Base-by-base conservation (phyloP, 2,329 filamentous ascomycete species). In the Nothophoma quercina region DNA sequence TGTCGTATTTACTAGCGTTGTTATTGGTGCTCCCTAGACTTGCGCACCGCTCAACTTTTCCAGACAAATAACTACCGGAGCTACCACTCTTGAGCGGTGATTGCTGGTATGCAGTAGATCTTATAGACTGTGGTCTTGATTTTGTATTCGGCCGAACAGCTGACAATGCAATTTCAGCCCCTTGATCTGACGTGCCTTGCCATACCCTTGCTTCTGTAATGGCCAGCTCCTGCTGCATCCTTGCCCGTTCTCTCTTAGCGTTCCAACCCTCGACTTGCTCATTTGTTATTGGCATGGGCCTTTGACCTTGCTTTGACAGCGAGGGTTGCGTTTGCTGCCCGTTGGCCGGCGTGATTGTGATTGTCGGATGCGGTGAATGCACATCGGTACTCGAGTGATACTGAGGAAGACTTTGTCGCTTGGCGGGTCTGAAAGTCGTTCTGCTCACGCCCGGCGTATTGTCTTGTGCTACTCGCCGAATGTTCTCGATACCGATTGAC, bases 381-480 rank as follows among this genome's bases (percentile, higher is more conserved):
- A 36, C 34, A 12, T 43, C 40, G 5, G 39, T 32, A 6, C 39
- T 46, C 8, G 49, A 9, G 22, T 51, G 43, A 18, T 58, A 51
- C 16, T 59, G 52, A 13, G 60, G 60, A n/a, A 65, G 50, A 32
- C 59, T 66, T 38, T 55, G 55, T 36, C 60, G 56, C 38, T 56
- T 60, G n/a, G 23, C 43, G 6, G 23, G 22, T 18, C 55, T 58
- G 15, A 42, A 21, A n/a, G 43, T 51, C 15, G 50, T 40, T 4
- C 21, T 45, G 10, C 18, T 21, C 8, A 35, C 13, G 19, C 34
- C 50, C 23, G 42, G 29, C 25, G 38, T 34, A 16, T 19, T 54
- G 7, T 49, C 43, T 12, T 30, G 49, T 18, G 38, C 33, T 13
- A 30, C 15, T 10, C 38, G 50, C n/a, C 39, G 43, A 22, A 28